Percentiles rank a stretch among this genome's conserved stretches.
These are phyloP conservation scores for Aspergillus eucalypticola DNA, from an alignment of 2,329 filamentous ascomycete species.

Conservation along the genomic window DNA sequence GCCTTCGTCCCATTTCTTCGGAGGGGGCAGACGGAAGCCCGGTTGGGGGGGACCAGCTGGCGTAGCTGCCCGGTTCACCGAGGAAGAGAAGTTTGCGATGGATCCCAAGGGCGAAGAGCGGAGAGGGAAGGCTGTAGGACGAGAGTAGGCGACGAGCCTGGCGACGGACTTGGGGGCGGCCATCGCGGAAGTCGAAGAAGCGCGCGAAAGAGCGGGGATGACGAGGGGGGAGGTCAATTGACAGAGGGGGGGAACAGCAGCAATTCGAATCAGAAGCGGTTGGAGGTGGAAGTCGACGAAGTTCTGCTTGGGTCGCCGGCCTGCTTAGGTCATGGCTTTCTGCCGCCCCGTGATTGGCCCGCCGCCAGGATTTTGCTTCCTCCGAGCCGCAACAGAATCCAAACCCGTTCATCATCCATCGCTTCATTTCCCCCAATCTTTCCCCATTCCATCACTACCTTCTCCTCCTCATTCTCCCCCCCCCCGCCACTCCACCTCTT, in stretches of 20 bases:
- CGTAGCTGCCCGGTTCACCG: slow-evolving; percentile 61
- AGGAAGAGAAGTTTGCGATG: slow-evolving; percentile 63
- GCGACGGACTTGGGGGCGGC: slow-evolving; percentile 47
- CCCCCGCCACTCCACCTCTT: slow-evolving; percentile 13
- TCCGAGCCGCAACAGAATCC: slow-evolving; percentile 31
- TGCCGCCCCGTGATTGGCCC: slow-evolving; percentile 41
- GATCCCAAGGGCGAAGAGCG: slow-evolving; percentile 43
- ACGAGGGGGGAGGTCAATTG: slow-evolving; percentile 23
- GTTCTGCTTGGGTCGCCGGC: slow-evolving; percentile 29
- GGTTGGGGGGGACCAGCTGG: slow-evolving; percentile 76
- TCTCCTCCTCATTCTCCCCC: not conserved
- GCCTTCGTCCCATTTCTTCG: slow-evolving; percentile 76
- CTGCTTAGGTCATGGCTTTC: slow-evolving; percentile 45
- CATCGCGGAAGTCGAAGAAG: slow-evolving; percentile 36
- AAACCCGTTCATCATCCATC: slow-evolving; percentile 22
- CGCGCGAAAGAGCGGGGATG: slow-evolving; percentile 13
- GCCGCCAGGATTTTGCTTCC: slow-evolving; percentile 37
- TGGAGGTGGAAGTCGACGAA: slow-evolving; percentile 25
- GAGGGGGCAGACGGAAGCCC: slow-evolving; percentile 75
- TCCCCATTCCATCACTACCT: slow-evolving; percentile 4
- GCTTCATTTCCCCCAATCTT: slow-evolving; percentile 22
- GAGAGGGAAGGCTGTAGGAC: slow-evolving; percentile 31
- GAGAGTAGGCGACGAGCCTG: slow-evolving; percentile 46
- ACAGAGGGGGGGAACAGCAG: slow-evolving; percentile 20
- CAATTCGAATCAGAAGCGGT: slow-evolving; percentile 22